Evolutionary conservation across 2,329 filamentous ascomycete species (phyloP).

Genomic region (Torrubiella hemipterigena): DNA sequence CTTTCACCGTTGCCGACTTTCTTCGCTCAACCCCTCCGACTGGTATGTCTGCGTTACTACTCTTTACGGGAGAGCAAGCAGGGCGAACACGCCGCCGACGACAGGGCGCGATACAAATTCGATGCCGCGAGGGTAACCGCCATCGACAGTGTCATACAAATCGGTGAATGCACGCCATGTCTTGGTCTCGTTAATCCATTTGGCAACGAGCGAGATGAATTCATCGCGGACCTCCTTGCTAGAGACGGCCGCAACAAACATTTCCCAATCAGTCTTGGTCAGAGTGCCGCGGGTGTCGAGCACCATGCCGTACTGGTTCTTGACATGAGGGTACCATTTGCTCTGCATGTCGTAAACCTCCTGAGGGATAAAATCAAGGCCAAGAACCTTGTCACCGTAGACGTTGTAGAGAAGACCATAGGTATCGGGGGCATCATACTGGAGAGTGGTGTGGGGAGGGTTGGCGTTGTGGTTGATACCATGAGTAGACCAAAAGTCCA

Average conservation of each 20-base stretch:
- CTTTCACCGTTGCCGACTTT: too few species aligned
- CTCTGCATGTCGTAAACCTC: slow-evolving; percentile 69
- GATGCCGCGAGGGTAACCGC: slow-evolving; percentile 50
- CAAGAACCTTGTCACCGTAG: slow-evolving; percentile 66
- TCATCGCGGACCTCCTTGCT: slow-evolving; percentile 44
- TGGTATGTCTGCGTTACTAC: background rate
- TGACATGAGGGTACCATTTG: slow-evolving; percentile 60
- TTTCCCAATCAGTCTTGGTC: slow-evolving; percentile 80
- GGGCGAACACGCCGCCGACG: slow-evolving; percentile 67
- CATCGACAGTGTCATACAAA: slow-evolving; percentile 60
- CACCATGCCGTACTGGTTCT: slow-evolving; percentile 67
- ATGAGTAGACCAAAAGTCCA: slow-evolving; percentile 58
- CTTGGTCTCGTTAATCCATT: slow-evolving; percentile 63
- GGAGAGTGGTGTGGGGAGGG: slow-evolving; percentile 59
- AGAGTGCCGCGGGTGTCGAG: slow-evolving; percentile 73
- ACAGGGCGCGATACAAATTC: slow-evolving; percentile 72
- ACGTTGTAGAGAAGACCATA: slow-evolving; percentile 60
- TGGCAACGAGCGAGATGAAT: slow-evolving; percentile 57
- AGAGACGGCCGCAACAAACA: slow-evolving; percentile 71
- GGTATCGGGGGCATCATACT: slow-evolving; percentile 54
- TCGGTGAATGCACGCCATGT: slow-evolving; percentile 66
- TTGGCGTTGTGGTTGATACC: slow-evolving; percentile 55
- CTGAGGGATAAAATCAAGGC: slow-evolving; percentile 64
- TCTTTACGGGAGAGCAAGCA: slow-evolving; percentile 45
- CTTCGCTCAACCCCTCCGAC: too few species aligned